Percentiles rank a stretch among this genome's conserved stretches.
Conservation (phyloP, 805 yeast species). For the Millerago galiae region DNA sequence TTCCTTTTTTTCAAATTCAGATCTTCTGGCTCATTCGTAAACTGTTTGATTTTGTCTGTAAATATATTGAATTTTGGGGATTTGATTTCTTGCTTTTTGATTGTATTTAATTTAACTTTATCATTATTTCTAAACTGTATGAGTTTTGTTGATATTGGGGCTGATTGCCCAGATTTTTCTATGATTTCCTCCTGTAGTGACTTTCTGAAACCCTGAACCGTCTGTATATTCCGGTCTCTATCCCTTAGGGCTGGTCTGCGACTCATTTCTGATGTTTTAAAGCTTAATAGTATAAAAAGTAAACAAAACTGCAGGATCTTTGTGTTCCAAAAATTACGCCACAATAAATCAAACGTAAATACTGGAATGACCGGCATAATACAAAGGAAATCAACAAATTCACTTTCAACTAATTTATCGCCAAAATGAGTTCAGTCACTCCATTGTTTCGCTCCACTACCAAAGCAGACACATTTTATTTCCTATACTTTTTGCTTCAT, state of each 20-base stretch:
- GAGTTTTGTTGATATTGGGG: too few species aligned
- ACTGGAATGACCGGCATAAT: neutral
- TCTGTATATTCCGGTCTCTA: neutral
- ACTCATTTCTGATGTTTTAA: neutral
- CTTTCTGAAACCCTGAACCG: neutral
- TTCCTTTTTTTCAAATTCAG: neutral
- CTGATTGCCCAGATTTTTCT: too few species aligned
- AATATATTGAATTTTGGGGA: neutral
- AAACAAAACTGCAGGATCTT: neutral
- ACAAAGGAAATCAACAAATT: neutral
- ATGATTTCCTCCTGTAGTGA: too few species aligned
- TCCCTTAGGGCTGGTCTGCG: slow-evolving; percentile 1
- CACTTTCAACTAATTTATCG: too few species aligned
- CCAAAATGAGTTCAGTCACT: neutral
- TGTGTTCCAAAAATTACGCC: neutral
- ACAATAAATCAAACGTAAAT: neutral
- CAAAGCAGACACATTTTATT: slow-evolving; percentile 38
- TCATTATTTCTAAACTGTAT: too few species aligned
- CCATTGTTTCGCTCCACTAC: neutral
- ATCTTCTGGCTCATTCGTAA: neutral
- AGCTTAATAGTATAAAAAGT: neutral
- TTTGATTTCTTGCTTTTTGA: neutral
- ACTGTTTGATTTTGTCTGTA: slow-evolving; percentile 2
- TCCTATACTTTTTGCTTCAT: slow-evolving; percentile 53
- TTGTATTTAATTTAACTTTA: neutral